These are phyloP conservation scores for Nephelium lappaceum DNA, from an alignment of 345 rosid genomes.

Conservation along the genomic window DNA sequence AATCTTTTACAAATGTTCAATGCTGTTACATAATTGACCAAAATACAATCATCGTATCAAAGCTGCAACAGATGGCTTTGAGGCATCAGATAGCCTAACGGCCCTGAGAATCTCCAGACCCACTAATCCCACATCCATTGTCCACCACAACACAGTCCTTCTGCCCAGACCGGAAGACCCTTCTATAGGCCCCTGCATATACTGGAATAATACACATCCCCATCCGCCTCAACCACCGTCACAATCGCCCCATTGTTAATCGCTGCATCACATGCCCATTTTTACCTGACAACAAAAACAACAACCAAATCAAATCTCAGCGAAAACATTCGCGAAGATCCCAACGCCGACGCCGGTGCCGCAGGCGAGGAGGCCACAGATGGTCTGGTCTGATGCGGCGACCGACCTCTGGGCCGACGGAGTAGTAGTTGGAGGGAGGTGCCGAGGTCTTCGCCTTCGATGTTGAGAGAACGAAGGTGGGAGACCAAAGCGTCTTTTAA, in stretches of 20 bases:
- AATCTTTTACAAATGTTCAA: not conserved
- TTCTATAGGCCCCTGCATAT: constrained; percentile 44
- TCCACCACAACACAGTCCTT: constrained; percentile 54
- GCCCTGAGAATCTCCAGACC: constrained; percentile 77
- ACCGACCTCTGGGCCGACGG: too few species aligned
- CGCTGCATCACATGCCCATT: constrained; percentile 44
- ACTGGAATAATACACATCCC: constrained; percentile 57
- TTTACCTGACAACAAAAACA: constrained; percentile 24
- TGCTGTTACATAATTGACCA: not conserved
- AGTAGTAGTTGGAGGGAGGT: too few species aligned
- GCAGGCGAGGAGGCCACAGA: too few species aligned
- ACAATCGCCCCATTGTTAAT: constrained; percentile 30
- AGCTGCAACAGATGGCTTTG: constrained; percentile 67
- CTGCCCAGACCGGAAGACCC: constrained; percentile 50
- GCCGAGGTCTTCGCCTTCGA: too few species aligned
- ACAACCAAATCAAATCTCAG: not conserved
- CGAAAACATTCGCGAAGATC: too few species aligned
- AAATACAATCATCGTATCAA: constrained; percentile 28
- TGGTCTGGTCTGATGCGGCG: too few species aligned
- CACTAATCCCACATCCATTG: constrained; percentile 70
- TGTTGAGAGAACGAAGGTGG: too few species aligned
- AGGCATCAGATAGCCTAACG: constrained; percentile 72
- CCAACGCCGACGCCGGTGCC: too few species aligned
- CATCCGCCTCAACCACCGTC: constrained; percentile 53
- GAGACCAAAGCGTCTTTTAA: too few species aligned